These are phyloP conservation scores for Fusarium brachygibbosum DNA, from an alignment of 2,329 filamentous ascomycete genomes.

Conservation along the genomic window DNA sequence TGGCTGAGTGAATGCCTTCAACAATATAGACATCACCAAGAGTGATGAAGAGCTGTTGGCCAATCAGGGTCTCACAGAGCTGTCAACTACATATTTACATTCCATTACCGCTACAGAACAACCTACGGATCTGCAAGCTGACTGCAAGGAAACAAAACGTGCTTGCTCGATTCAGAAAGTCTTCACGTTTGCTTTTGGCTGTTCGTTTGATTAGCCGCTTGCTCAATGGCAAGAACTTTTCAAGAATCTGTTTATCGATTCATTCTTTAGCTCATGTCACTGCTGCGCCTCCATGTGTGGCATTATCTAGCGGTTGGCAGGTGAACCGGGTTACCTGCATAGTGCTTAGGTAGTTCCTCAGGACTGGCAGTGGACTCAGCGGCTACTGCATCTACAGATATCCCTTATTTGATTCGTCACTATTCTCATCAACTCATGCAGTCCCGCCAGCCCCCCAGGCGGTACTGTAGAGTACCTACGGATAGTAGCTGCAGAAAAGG, in stretches of 20 bases:
- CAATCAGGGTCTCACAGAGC: constrained; percentile 22
- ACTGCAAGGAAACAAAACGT: neutral
- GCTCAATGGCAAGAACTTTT: neutral
- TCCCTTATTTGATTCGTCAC: neutral
- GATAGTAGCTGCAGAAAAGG: constrained; percentile 15
- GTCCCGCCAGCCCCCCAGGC: neutral
- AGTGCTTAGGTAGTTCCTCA: too few relatives aligned
- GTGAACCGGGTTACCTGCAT: too few relatives aligned
- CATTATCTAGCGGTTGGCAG: constrained; percentile 41
- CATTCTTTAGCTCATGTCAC: constrained; percentile 1
- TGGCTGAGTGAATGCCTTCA: constrained; percentile 15
- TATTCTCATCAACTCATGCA: neutral
- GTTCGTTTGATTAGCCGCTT: constrained; percentile 1
- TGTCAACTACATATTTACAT: neutral
- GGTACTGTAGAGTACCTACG: too few relatives aligned
- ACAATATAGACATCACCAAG: constrained; percentile 17
- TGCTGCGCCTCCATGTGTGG: constrained; percentile 23
- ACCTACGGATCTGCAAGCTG: constrained; percentile 2
- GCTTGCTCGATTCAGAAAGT: neutral
- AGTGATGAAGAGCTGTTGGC: constrained; percentile 6
- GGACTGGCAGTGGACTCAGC: too few relatives aligned
- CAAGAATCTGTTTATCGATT: neutral
- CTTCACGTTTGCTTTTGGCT: constrained; percentile 20
- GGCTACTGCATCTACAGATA: neutral
- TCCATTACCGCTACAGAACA: constrained; percentile 14